phyloP scores from a whole-genome alignment of 2,329 filamentous ascomycete species.

The Pestalotiopsis sp. region DNA sequence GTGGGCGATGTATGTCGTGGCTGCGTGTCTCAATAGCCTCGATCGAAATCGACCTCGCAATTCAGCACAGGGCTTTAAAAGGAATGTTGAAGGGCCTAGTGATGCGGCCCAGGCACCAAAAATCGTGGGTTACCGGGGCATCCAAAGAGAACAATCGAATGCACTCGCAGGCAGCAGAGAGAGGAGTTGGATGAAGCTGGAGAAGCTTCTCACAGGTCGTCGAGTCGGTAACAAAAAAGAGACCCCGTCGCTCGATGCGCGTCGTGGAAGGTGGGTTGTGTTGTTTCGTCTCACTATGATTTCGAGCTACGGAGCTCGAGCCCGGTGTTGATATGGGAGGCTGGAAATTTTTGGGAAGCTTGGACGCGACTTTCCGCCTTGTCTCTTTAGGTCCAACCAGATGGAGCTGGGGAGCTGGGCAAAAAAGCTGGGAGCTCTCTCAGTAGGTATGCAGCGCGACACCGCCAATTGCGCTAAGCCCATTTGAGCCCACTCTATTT shows the following conservation, averaged over 20 bases:
- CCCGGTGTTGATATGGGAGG: conserved; percentile 16
- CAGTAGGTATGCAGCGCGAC: background rate
- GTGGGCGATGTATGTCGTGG: conserved; percentile 9
- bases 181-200: background rate
- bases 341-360: conserved; percentile 32
- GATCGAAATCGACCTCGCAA: background rate
- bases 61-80: conserved; percentile 6
- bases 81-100: conserved; percentile 20
- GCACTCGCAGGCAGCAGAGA: conserved; percentile 5
- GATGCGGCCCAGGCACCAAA: conserved; percentile 24
- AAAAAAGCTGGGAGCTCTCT: background rate
- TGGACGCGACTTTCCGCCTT: conserved; percentile 25
- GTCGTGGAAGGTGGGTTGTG: conserved; percentile 4
- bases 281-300: conserved; percentile 7
- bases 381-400: conserved; percentile 8
- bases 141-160: conserved; percentile 28
- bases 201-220: background rate
- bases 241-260: background rate
- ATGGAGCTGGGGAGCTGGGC: background rate
- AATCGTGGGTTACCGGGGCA: conserved; percentile 29
- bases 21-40: conserved; percentile 22
- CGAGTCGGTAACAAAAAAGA: background rate
- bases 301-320: conserved; percentile 1
- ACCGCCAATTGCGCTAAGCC: conserved; percentile 26
- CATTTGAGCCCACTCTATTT: conserved; percentile 8